Base-by-base conservation (phyloP, 1,284 basidiomycete species). In the Austropuccinia psidii region DNA sequence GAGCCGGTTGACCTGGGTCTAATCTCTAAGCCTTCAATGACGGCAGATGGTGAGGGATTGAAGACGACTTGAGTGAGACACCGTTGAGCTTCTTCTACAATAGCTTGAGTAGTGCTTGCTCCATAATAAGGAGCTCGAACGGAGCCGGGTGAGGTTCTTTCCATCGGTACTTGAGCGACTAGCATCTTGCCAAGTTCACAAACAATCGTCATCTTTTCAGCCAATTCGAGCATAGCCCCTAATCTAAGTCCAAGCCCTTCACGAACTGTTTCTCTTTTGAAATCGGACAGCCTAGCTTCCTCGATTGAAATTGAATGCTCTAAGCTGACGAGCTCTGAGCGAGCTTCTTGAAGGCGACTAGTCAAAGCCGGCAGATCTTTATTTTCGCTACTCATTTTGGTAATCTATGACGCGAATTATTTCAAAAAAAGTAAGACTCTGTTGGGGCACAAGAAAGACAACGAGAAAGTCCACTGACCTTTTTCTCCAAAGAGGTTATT, bases 321-420 rank as follows among this genome's bases (percentile, higher is more conserved):
- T 27, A 79, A 73, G 1, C 78, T 77, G 37, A 76, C 47, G 77
- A 79, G 78, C 69, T 80, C 79, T 37, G 77, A 75, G 45, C 76
- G 67, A 75, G 78, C 65, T 50, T 80, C 79, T 3, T 69, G 54
- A 41, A 80, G 69, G n/a, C 76, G 69, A 39, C 75, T 74, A 7
- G 52, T 68, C 29, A 76, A 74, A 0, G 52, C 73, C 2, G 78
- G 76, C 5, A 78, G 62, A 43, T 80, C 77, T 62, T 79, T 79
- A 72, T 79, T 76, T 61, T 80, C 79, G 45, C 77, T 76, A 68
- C 77, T 79, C 78, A 79, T 80, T 72, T 78, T 79, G 13, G 76
- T 75, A 0, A 79, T 76, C 76, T 78, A 66, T 49, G 62, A 41
- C 11, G 29, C 0, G 41, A 13, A 35, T 37, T 17, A 33, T 31